These are phyloP conservation scores for Effrenium voratum DNA, from an alignment of 73 alveolate genomes.

Conservation along the genomic window DNA sequence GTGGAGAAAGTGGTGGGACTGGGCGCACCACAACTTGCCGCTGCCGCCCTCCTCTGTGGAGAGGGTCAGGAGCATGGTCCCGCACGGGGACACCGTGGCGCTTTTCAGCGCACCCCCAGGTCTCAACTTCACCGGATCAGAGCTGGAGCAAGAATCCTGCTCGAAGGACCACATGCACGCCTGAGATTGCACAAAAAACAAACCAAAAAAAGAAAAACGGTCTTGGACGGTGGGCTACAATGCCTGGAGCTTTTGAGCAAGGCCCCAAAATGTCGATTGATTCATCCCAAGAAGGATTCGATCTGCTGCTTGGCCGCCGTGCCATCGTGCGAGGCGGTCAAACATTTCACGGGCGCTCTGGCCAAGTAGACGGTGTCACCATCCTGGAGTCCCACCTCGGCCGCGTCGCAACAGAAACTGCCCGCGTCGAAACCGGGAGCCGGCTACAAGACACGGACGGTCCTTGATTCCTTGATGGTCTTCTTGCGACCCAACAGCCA, in stretches of 20 bases:
- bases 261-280: no score
- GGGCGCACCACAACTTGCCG: slow-evolving; percentile 67
- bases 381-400: slow-evolving; percentile 69
- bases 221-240: no score
- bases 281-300: background rate
- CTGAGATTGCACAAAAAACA: no score
- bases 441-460: no score
- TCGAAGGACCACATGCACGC: slow-evolving; percentile 24
- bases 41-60: slow-evolving; percentile 87
- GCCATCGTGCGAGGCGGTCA: slow-evolving; percentile 81
- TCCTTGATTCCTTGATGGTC: no score
- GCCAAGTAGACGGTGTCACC: slow-evolving; percentile 90
- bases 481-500: no score
- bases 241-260: no score
- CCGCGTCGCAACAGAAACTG: background rate
- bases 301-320: background rate
- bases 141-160: no score
- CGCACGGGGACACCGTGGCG: slow-evolving; percentile 53
- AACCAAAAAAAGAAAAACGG: no score
- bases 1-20: slow-evolving; percentile 22
- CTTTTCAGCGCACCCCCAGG: slow-evolving; percentile 82
- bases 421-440: no score
- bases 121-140: background rate
- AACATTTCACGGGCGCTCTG: slow-evolving; percentile 62
- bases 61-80: background rate